phyloP scores from a whole-genome alignment of 2,329 filamentous ascomycete species.

The Seiridium unicorne region DNA sequence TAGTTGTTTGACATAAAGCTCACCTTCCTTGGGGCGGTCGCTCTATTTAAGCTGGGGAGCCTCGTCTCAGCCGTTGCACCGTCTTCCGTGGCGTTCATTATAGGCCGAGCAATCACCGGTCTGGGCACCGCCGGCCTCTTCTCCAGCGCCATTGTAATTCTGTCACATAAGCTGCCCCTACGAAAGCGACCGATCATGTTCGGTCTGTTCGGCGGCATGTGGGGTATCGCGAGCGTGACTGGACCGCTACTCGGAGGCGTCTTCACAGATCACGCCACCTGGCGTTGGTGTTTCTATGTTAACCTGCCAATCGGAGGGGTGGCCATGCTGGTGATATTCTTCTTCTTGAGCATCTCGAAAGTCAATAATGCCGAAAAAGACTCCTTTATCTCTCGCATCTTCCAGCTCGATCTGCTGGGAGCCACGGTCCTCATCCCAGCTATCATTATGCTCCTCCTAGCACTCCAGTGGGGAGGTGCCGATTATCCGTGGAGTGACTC shows the following conservation, averaged over 20 bases:
- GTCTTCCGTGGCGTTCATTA: slow-evolving; percentile 23
- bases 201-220: slow-evolving; percentile 11
- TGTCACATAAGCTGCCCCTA: slow-evolving; percentile 15
- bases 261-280: slow-evolving; percentile 14
- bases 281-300: slow-evolving; percentile 20
- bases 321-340: slow-evolving; percentile 45
- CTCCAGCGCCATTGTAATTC: slow-evolving; percentile 23
- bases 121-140: slow-evolving; percentile 26
- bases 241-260: slow-evolving; percentile 15
- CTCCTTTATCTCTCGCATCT: slow-evolving; percentile 34
- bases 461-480: slow-evolving; percentile 56
- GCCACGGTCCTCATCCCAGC: slow-evolving; percentile 49
- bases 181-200: slow-evolving; percentile 15
- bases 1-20: slow-evolving; percentile 33
- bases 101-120: slow-evolving; percentile 27
- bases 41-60: slow-evolving; percentile 26
- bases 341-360: slow-evolving; percentile 41
- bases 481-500: slow-evolving; percentile 48
- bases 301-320: slow-evolving; percentile 43
- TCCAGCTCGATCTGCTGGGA: slow-evolving; percentile 48
- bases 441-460: slow-evolving; percentile 52
- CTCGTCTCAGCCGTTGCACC: slow-evolving; percentile 18
- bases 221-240: slow-evolving; percentile 14
- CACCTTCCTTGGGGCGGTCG: slow-evolving; percentile 29
- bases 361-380: slow-evolving; percentile 27